A percentile compares a stretch with the other conserved stretches of the same genome.
Conservation (phyloP, 495 filamentous ascomycete species). For the Xylaria castorea region DNA sequence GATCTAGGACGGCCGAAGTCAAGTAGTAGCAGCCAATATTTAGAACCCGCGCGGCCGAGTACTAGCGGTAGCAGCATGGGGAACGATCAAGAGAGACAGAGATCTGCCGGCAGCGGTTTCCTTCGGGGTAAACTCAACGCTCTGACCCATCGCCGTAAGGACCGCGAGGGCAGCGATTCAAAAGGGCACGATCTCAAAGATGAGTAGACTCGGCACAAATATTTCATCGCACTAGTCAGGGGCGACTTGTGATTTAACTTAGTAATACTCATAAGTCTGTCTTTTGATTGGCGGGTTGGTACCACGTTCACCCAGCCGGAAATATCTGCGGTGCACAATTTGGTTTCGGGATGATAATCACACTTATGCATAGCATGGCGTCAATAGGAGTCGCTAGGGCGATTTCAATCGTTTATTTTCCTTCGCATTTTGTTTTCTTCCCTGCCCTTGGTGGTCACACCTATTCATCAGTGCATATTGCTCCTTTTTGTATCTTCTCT, state of each 20-base stretch:
- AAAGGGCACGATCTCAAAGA: constrained; percentile 33
- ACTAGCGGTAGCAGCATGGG: constrained; percentile 26
- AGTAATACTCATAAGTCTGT: neutral
- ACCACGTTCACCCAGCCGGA: neutral
- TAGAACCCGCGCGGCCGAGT: constrained; percentile 32
- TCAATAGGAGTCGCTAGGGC: constrained; percentile 1
- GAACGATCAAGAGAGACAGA: constrained; percentile 35
- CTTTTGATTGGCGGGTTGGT: neutral
- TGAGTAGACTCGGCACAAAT: constrained; percentile 22
- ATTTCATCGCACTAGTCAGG: neutral
- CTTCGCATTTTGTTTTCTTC: constrained; percentile 1
- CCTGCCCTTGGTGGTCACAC: neutral
- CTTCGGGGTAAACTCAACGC: constrained; percentile 50
- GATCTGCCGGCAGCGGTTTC: constrained; percentile 38
- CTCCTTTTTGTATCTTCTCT: neutral
- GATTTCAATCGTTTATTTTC: constrained; percentile 2
- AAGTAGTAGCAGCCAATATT: constrained; percentile 33
- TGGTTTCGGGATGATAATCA: constrained; percentile 1
- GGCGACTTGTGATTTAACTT: neutral
- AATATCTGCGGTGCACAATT: neutral
- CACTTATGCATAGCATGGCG: constrained; percentile 25
- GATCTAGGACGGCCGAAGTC: constrained; percentile 39
- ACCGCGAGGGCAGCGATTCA: constrained; percentile 41
- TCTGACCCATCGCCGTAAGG: constrained; percentile 45
- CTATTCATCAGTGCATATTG: neutral